These are phyloP conservation scores for Cornus kousa DNA, from an alignment of 148 eudicot species.

Conservation along the genomic window DNA sequence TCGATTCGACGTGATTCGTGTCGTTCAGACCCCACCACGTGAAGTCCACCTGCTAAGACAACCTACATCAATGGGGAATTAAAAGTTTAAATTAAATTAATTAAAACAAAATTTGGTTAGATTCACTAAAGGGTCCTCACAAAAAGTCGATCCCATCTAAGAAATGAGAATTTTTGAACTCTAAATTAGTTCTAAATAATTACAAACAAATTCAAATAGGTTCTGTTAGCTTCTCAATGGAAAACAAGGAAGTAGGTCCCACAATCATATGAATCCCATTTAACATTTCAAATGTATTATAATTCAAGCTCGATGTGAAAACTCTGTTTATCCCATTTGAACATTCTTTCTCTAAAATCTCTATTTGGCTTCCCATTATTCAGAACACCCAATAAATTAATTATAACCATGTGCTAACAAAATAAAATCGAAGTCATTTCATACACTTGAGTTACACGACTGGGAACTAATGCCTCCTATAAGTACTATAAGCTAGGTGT, in stretches of 20 bases:
- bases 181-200: not conserved
- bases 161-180: not conserved
- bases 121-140: not conserved
- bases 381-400: not conserved
- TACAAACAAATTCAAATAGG: not conserved
- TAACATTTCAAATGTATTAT: not conserved
- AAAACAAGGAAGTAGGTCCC: not conserved
- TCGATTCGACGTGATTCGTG: constrained; percentile 99
- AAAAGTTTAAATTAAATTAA: not conserved
- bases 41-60: constrained; percentile 92
- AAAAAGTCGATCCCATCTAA: not conserved
- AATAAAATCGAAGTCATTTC: not conserved
- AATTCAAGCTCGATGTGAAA: not conserved
- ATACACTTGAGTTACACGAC: not conserved
- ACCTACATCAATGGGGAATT: constrained; percentile 42
- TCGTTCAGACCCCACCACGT: constrained; percentile 97
- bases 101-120: too few relatives aligned
- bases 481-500: not conserved
- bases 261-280: not conserved
- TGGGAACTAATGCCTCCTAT: not conserved
- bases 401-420: not conserved
- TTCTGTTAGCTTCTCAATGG: not conserved
- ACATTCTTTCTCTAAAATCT: constrained; percentile 2
- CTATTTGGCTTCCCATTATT: not conserved
- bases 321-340: not conserved